Evolutionary conservation across 768 basidiomycete species (phyloP).

Genomic region (Gloeostereum incarnatum): DNA sequence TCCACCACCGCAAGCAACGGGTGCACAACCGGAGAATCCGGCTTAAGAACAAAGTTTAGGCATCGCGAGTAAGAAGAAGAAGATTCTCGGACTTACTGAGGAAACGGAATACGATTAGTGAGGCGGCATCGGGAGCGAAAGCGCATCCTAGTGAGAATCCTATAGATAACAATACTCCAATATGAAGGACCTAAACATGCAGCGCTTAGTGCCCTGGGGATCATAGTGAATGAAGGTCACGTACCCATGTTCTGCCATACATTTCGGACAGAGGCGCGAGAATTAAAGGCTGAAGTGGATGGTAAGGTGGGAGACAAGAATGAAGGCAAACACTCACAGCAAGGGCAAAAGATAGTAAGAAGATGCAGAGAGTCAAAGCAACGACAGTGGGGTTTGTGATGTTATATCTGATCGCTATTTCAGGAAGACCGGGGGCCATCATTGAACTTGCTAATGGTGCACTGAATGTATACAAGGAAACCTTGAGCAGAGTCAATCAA

Average conservation of each 20-base stretch:
- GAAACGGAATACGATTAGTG: conserved; percentile 60
- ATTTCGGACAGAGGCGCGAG: conserved; percentile 66
- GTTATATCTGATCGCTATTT: conserved; percentile 40
- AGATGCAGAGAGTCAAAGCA: conserved; percentile 58
- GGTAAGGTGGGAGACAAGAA: no score
- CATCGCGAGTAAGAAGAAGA: background rate
- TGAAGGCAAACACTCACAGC: no score
- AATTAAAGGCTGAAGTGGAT: conserved; percentile 43
- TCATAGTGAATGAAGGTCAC: conserved; percentile 1
- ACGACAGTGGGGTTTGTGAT: conserved; percentile 43
- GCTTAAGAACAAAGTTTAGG: conserved; percentile 23
- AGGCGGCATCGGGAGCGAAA: conserved; percentile 43
- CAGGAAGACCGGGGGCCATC: conserved; percentile 65
- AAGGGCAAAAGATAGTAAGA: conserved; percentile 61
- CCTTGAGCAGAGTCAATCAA: background rate
- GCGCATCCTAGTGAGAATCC: conserved; percentile 64
- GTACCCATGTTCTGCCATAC: conserved; percentile 69
- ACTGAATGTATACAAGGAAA: conserved; percentile 38
- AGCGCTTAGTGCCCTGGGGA: no score
- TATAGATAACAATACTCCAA: conserved; percentile 51
- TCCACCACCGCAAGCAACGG: conserved; percentile 57
- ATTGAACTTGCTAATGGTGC: conserved; percentile 41
- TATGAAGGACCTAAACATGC: conserved; percentile 45
- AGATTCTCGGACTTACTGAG: conserved; percentile 35
- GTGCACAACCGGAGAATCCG: conserved; percentile 56